Base-by-base conservation (phyloP, 805 yeast genomes). In the Ogataea nonfermentans region DNA sequence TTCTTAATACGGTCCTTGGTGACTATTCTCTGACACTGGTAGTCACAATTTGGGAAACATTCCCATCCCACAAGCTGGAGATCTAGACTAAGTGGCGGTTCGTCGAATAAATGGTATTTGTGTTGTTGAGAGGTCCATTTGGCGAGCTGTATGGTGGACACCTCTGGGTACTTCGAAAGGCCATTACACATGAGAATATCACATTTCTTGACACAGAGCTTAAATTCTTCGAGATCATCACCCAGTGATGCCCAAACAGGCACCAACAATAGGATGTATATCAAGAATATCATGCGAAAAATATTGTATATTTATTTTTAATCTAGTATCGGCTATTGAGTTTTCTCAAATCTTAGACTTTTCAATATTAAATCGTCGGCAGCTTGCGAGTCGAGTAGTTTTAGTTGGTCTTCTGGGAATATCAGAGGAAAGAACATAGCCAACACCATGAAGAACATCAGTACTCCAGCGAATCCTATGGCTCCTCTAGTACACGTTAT, bases 401-500 rank as follows among this genome's bases (percentile, higher is more conserved):
- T 60, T 41, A 91, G 62, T 39, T 84, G 88, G 4, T 75, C 78
- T 27, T 53, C 48, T 0, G 85, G 80, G 38, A 90, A 84, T 2
- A 83, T 56, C 37, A 55, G 59, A 0, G 84, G 85, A 65, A 95
- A 79, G 6, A 73, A 51, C 55, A 78, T 71, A 13, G 84, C 78
- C 9, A 88, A 77, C 1, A 78, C 65, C 15, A 83, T 72, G 42
- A 86, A 90, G 37, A 80, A 73, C 54, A 91, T 62, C 35, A 91
- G 64, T 0, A 93, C 86, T 3, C 88, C 83, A 0, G 99, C 98
- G 56, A 93, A 91, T 2, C 95, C 98, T 23, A 91, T 87, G 0
- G 98, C 97, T 0, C 93, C 98, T 44, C 71, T 78, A 0, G 96
- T 87, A 56, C 81, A 76, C 0, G 95, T 84, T 23, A 91, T 88